Evolutionary conservation across 2,329 filamentous ascomycete genomes (phyloP).

Genomic region (Arachnomyces sp.): DNA sequence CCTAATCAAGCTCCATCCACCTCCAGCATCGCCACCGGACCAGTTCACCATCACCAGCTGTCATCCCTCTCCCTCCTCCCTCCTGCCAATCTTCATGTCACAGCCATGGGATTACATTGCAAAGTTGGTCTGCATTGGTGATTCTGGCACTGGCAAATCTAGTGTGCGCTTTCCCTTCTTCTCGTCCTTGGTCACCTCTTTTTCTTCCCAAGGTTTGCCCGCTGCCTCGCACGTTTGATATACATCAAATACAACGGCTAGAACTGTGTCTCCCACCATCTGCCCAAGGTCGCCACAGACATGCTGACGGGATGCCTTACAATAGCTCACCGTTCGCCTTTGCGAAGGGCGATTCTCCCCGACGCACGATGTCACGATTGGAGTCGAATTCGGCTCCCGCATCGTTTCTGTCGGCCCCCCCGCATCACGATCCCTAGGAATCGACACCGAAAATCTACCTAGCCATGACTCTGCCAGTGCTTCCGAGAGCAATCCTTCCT

Average conservation of each 20-base stretch:
- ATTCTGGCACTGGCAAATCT: slow-evolving; percentile 93
- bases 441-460: slow-evolving; percentile 36
- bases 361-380: slow-evolving; percentile 94
- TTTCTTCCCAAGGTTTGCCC: slow-evolving; percentile 8
- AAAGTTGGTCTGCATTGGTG: slow-evolving; percentile 96
- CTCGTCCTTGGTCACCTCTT: slow-evolving; percentile 2
- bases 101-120: slow-evolving; percentile 94
- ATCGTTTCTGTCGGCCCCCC: slow-evolving; percentile 87
- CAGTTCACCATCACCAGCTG: neutral
- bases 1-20: neutral
- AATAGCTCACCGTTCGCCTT: slow-evolving; percentile 79
- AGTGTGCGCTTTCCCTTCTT: slow-evolving; percentile 44
- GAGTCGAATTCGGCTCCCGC: slow-evolving; percentile 89
- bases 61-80: slow-evolving; percentile 6
- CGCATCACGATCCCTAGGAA: slow-evolving; percentile 52
- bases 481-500: slow-evolving; percentile 7
- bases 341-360: slow-evolving; percentile 93
- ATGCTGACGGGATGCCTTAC: slow-evolving; percentile 1
- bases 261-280: neutral
- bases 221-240: slow-evolving; percentile 1
- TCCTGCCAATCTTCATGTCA: slow-evolving; percentile 33
- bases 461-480: slow-evolving; percentile 2
- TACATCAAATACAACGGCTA: neutral
- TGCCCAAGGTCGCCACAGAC: neutral
- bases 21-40: neutral